Evolutionary conservation across 129 eudicot species (phyloP).

Genomic region (Kitagawia praeruptora): DNA sequence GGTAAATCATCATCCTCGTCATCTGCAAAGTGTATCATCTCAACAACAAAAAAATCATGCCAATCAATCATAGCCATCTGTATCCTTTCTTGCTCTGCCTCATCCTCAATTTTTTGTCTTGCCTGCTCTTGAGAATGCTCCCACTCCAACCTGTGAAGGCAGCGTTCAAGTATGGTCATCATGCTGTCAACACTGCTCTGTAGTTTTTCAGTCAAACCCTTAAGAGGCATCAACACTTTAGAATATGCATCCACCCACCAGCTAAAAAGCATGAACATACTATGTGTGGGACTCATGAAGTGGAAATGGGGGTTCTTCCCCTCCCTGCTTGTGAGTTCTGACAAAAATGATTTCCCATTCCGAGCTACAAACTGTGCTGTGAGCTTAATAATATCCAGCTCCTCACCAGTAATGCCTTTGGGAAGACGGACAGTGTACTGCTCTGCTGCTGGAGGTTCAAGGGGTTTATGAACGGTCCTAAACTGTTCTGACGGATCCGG

Average conservation of each 20-base stretch:
- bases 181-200: conserved; percentile 54
- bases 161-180: conserved; percentile 77
- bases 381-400: conserved; percentile 67
- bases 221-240: conserved; percentile 89
- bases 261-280: conserved; percentile 93
- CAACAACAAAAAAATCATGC: conserved; percentile 93
- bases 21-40: conserved; percentile 75
- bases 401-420: conserved; percentile 85
- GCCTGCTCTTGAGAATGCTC: conserved; percentile 86
- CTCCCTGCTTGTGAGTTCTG: conserved; percentile 75
- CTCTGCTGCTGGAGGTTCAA: conserved; percentile 91
- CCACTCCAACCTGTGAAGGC: conserved; percentile 77
- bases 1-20: conserved; percentile 89
- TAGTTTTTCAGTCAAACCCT: conserved; percentile 68
- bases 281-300: no score
- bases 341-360: conserved; percentile 59
- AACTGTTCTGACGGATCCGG: conserved; percentile 71
- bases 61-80: conserved; percentile 92
- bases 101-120: conserved; percentile 87
- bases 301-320: conserved; percentile 80
- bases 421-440: conserved; percentile 85
- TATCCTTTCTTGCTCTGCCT: conserved; percentile 65
- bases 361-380: conserved; percentile 92
- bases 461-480: conserved; percentile 58
- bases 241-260: conserved; percentile 31